Conservation (phyloP, 2,329 filamentous ascomycete genomes). For the Xylaria sp. region DNA sequence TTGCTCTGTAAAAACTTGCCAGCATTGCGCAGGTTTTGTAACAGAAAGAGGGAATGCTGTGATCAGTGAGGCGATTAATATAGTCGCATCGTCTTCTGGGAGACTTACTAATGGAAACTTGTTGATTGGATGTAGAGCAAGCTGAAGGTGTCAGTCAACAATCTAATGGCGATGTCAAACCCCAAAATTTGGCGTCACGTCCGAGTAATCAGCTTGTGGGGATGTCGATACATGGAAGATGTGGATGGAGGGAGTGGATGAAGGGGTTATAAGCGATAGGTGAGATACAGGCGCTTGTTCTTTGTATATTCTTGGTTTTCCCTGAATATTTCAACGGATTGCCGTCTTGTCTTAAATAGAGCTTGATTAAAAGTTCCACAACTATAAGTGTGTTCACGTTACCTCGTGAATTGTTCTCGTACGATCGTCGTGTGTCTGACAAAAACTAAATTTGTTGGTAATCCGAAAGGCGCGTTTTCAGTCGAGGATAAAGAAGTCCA, state of each 20-base stretch:
- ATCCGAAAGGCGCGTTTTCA: not conserved
- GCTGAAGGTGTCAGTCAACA: slow-evolving; percentile 1
- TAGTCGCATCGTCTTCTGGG: slow-evolving; percentile 3
- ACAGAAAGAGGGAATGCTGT: slow-evolving; percentile 4
- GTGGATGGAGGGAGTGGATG: slow-evolving; percentile 9
- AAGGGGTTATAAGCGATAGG: slow-evolving; percentile 4
- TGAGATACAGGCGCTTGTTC: slow-evolving; percentile 1
- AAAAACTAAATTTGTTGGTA: not conserved
- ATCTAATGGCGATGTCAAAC: slow-evolving; percentile 19
- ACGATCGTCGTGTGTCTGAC: too few species aligned
- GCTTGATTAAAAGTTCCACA: slow-evolving; percentile 5
- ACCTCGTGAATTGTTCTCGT: not conserved
- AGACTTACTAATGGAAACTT: slow-evolving; percentile 11
- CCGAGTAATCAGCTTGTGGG: slow-evolving; percentile 29
- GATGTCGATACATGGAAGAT: slow-evolving; percentile 23
- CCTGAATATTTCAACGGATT: slow-evolving; percentile 20
- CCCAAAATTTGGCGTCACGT: not conserved
- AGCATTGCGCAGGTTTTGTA: slow-evolving; percentile 20
- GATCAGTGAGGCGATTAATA: slow-evolving; percentile 1
- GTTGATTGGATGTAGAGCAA: slow-evolving; percentile 15
- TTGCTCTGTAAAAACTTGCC: slow-evolving; percentile 47
- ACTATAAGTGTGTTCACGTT: not conserved
- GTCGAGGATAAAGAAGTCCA: not conserved
- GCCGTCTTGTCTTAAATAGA: slow-evolving; percentile 22
- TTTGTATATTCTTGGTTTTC: slow-evolving; percentile 18